Base-by-base conservation (phyloP, 2,329 filamentous ascomycete species). In the Ambrosiella beaveri region DNA sequence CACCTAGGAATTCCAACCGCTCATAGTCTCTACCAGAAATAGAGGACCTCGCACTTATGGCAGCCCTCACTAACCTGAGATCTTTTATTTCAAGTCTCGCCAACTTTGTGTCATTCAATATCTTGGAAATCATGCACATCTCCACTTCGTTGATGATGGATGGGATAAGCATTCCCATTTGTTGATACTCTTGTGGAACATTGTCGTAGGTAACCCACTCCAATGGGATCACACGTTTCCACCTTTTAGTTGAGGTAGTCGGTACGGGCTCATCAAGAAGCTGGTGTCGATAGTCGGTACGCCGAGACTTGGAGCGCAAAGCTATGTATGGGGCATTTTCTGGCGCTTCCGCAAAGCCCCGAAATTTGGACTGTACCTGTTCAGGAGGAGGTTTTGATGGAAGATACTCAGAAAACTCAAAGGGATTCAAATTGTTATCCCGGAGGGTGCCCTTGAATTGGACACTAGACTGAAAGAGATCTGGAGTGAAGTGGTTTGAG, bases 1-100 rank as follows among this genome's bases (percentile, higher is more conserved):
- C 91, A 0, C 93, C 93, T 0, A 96, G 71, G 63, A 94, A 94
- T 66, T 97, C 93, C 0, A 95, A 72, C 2, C 85, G 75, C 64
- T 97, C 85, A 65, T 96, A 96, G 62, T 95, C 78, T 0, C 74
- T 75, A 1, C 71, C 67, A 53, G 82, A 80, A 1, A 68, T 65
- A 0, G 86, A 81, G 1, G 74, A 74, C 0, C 82, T 79, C 0
- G 86, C 74, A 55, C 78, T 86, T 54, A 94, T 83, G 1, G 90
- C 88, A 8, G 80, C 82, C 1, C 81, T 66, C 0, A 94, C 66
- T 39, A 85, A 70, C 0, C 71, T 68, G 2, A 79, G 62, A 62
- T 85, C 68, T 0, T 68, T 67, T 40, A 91, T 76, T 0, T 67
- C 65, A 0, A 88, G 56, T 0, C 62, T 59, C 15, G 63, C 56